A percentile compares a stretch with the other conserved stretches of the same genome.
Evolutionary conservation across 1,139 yeast species (phyloP).

Genomic region (Citeromyces siamensis): DNA sequence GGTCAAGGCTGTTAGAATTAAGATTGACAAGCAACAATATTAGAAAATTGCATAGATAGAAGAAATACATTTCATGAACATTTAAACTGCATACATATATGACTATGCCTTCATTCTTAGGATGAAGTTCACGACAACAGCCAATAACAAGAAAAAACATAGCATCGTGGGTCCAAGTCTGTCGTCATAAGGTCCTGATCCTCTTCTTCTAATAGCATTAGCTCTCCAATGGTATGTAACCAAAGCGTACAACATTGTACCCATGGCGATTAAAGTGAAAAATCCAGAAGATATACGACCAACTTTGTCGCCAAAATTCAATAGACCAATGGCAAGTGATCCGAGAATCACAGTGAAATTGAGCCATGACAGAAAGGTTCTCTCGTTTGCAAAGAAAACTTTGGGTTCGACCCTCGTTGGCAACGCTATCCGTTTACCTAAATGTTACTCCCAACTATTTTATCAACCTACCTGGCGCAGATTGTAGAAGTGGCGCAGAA

Average conservation of each 20-base stretch:
- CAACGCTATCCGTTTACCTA: slow-evolving; percentile 88
- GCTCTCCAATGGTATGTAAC: slow-evolving; percentile 99
- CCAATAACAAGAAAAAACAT: slow-evolving; percentile 83
- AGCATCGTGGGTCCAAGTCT: slow-evolving; percentile 98
- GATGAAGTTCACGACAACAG: slow-evolving; percentile 85
- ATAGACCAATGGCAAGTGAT: slow-evolving; percentile 88
- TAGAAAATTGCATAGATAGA: slow-evolving; percentile 2
- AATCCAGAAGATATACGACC: slow-evolving; percentile 91
- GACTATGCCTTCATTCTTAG: slow-evolving; percentile 56
- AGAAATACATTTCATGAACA: too few species aligned
- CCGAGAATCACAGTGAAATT: slow-evolving; percentile 96
- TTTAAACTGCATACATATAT: slow-evolving; percentile 5
- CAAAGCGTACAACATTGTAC: slow-evolving; percentile 92
- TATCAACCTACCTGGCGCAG: slow-evolving; percentile 34
- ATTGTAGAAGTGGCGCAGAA: slow-evolving; percentile 50
- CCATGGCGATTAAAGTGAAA: slow-evolving; percentile 92
- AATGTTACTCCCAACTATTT: slow-evolving; percentile 7
- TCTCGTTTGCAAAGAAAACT: slow-evolving; percentile 96
- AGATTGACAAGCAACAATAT: slow-evolving; percentile 3
- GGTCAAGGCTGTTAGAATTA: slow-evolving; percentile 52
- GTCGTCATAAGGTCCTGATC: slow-evolving; percentile 97
- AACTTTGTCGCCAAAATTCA: slow-evolving; percentile 90
- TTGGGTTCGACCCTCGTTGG: slow-evolving; percentile 99
- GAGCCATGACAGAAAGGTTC: slow-evolving; percentile 96
- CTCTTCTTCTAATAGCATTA: slow-evolving; percentile 93